Conservation (phyloP, 192 early-diverging fungal species). For the Borealophlyctis nickersoniae region DNA sequence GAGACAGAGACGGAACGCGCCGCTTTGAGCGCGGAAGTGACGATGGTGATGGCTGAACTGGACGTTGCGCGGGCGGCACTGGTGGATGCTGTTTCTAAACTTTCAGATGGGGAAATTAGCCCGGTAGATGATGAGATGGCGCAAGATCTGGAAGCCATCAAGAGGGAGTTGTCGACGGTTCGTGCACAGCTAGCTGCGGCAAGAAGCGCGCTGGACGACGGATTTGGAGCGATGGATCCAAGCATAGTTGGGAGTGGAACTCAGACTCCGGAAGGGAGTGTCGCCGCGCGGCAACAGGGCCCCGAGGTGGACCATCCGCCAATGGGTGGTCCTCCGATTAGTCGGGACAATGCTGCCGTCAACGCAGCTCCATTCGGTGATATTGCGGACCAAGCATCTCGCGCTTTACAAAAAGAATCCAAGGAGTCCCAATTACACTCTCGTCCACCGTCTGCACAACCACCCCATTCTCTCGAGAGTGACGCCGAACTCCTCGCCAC, state of each 20-base stretch:
- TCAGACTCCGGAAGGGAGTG: background rate
- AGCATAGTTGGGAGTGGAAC: background rate
- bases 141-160: slow-evolving; percentile 9
- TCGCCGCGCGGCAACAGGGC: background rate
- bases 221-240: background rate
- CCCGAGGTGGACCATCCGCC: background rate
- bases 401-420: background rate
- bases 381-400: background rate
- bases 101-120: slow-evolving; percentile 6
- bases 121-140: slow-evolving; percentile 8
- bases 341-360: background rate
- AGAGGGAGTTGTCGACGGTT: slow-evolving; percentile 1
- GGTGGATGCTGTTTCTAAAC: slow-evolving; percentile 1
- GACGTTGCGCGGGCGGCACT: slow-evolving; percentile 31
- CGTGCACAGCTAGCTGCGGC: slow-evolving; percentile 1
- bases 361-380: no score
- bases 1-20: slow-evolving; percentile 22
- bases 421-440: background rate
- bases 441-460: background rate
- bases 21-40: slow-evolving; percentile 27
- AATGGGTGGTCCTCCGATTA: background rate
- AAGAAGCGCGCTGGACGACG: background rate
- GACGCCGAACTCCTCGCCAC: background rate
- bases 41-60: slow-evolving; percentile 34
- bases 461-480: background rate